Evolutionary conservation across 371 early-diverging fungal species (phyloP), one percentile per base, ranked within the genome.

Genomic region (Mucor irregularis): DNA sequence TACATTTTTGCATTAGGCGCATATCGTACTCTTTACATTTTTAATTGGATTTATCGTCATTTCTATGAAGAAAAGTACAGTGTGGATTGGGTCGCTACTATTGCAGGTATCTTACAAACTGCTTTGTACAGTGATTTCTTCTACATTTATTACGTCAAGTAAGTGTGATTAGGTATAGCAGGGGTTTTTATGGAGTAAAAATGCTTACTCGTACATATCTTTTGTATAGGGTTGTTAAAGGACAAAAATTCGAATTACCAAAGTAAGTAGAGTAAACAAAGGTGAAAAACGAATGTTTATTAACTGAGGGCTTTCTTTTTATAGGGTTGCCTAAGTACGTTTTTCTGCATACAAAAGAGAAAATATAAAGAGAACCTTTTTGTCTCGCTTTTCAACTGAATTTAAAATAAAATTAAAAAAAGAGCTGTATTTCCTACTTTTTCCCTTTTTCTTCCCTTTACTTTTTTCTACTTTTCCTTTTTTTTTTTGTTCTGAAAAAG

Each of bases 1-100:
- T 99, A 98, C 73, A 79, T 99, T 31, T 94, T 98, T 73, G 94
- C 99, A 4, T 75, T 99, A 26, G 99, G 99, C 8, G 91, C 90
- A 4, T 99, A 99, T 73, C 92, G 99, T 24, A 89, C 86, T 0
- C 71, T 97, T 16, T 99, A 99, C 73, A 69, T 99, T 11, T 55
- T 97, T 44, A 97, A 97, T 66, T 99, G 99, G 98, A 82, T 99
- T 40, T 92, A 94, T 59, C 90, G 97, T 22, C 94, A 88, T 69
- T 69, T 78, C 43, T 70, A 76, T 11, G 95, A 96, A 59, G 66
- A 65, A 37, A 74, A 89, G 49, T 61, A 61, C 31, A 49, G 25
- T 10, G 62, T 74, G 11, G 88, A 88, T 64, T 84, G 84, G 82
- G 80, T 95, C 53, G 85, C 93, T 29, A 84, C 94, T 61, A 48